Evolutionary conservation across 129 eudicot species (phyloP).

Genomic region (Flaveria brownii): DNA sequence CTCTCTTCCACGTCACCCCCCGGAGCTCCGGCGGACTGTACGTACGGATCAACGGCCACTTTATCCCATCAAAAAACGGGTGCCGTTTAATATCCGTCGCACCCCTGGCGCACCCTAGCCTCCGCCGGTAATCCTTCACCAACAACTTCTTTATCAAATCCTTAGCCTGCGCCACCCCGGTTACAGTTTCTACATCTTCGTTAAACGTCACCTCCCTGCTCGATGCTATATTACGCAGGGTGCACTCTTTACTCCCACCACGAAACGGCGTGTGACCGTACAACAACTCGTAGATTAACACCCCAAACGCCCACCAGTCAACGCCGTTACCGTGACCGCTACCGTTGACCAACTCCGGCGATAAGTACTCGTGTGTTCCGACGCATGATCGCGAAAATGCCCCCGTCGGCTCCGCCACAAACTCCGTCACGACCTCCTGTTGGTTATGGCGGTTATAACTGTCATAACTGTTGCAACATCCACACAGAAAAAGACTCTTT

Average conservation of each 20-base stretch:
- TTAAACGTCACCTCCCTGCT: conserved; percentile 40
- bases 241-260: conserved; percentile 76
- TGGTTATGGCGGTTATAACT: no score
- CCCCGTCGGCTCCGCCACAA: conserved; percentile 82
- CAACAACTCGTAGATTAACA: conserved; percentile 66
- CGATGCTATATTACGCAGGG: conserved; percentile 83
- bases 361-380: conserved; percentile 89
- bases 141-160: conserved; percentile 74
- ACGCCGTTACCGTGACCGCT: conserved; percentile 91
- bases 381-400: conserved; percentile 88
- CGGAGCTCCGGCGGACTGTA: conserved; percentile 84
- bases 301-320: conserved; percentile 99
- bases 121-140: conserved; percentile 62
- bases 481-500: no score
- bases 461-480: neutral
- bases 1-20: conserved; percentile 57
- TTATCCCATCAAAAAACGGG: conserved; percentile 79
- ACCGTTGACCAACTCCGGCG: conserved; percentile 80
- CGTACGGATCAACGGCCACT: conserved; percentile 88
- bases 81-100: conserved; percentile 90
- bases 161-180: conserved; percentile 50
- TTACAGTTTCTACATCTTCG: conserved; percentile 41
- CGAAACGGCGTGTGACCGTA: conserved; percentile 83
- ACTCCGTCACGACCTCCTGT: conserved; percentile 47
- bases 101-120: conserved; percentile 86